Conservation (phyloP, 2,329 filamentous ascomycete genomes). For the Aureobasidium leucospermi region DNA sequence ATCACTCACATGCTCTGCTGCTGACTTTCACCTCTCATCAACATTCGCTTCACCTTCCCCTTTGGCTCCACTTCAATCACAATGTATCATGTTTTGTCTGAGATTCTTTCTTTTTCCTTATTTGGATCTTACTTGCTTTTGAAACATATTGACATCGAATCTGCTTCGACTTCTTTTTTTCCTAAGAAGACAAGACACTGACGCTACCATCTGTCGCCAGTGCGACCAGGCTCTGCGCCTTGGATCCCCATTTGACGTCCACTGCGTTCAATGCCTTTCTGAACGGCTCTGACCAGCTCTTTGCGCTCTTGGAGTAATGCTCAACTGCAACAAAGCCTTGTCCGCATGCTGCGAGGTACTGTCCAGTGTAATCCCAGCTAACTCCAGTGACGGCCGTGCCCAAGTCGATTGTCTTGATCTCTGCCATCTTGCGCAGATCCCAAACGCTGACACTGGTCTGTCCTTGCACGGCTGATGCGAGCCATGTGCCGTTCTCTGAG, state of each 20-base stretch:
- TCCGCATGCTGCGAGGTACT: constrained; percentile 80
- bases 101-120: neutral
- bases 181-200: constrained; percentile 55
- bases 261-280: constrained; percentile 66
- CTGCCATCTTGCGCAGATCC: constrained; percentile 79
- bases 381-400: constrained; percentile 70
- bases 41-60: neutral
- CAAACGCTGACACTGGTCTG: constrained; percentile 78
- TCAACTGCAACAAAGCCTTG: constrained; percentile 76
- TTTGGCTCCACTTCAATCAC: neutral
- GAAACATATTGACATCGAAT: neutral
- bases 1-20: neutral
- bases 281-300: constrained; percentile 83
- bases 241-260: constrained; percentile 68
- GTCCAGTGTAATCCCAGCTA: constrained; percentile 89
- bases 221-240: constrained; percentile 66
- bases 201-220: constrained; percentile 70
- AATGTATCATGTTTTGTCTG: neutral
- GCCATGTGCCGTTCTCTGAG: constrained; percentile 95
- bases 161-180: neutral
- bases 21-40: neutral
- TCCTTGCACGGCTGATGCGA: constrained; percentile 72
- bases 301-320: constrained; percentile 79
- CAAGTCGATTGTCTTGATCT: constrained; percentile 77
- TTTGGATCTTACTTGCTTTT: neutral